phyloP scores from a whole-genome alignment of 2,329 filamentous ascomycete species.

The Botrytis cinerea region DNA sequence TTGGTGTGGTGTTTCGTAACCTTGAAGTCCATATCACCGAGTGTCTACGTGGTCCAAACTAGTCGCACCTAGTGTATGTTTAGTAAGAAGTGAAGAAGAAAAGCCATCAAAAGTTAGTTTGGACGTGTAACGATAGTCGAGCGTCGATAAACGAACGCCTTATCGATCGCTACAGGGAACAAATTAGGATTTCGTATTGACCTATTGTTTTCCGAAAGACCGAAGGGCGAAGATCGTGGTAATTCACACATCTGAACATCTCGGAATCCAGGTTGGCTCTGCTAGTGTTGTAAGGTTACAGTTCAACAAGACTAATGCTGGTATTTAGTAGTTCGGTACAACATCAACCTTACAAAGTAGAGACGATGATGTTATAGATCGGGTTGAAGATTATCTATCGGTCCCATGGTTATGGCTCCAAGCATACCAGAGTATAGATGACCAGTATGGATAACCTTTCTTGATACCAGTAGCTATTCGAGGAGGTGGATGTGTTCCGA shows the following conservation, averaged over 20 bases:
- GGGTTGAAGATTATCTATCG: background rate
- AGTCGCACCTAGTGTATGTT: background rate
- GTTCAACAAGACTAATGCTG: background rate
- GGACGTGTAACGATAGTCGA: background rate
- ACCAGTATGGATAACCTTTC: background rate
- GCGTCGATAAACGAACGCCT: slow-evolving; percentile 3
- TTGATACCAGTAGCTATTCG: background rate
- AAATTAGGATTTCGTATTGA: background rate
- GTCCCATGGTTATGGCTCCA: background rate
- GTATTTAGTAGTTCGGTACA: background rate
- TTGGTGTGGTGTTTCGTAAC: background rate
- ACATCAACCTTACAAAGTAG: background rate
- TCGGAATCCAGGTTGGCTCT: background rate
- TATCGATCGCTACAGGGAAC: slow-evolving; percentile 1
- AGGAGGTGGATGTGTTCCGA: background rate
- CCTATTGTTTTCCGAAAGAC: background rate
- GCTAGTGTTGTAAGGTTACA: background rate
- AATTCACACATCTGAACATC: background rate
- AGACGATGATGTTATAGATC: background rate
- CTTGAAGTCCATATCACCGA: background rate
- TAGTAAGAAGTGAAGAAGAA: background rate
- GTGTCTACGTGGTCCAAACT: background rate
- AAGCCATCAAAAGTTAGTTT: background rate
- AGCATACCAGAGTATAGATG: background rate
- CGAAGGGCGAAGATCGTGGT: background rate